These are phyloP conservation scores for Fomitopsis pulvina DNA, from an alignment of 768 basidiomycete species.

Conservation along the genomic window DNA sequence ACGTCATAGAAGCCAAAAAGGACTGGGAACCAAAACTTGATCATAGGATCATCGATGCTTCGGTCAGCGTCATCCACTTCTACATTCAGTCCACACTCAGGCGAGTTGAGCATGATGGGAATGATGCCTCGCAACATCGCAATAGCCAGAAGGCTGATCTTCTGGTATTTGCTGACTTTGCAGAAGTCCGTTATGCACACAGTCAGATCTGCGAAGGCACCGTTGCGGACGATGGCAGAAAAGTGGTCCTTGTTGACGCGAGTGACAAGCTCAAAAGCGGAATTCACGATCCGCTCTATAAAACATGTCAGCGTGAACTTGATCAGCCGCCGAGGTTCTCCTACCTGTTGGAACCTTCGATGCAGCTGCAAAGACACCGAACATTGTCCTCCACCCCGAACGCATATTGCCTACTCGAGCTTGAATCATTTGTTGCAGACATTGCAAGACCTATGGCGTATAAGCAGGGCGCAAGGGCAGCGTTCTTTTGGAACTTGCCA, in stretches of 20 bases:
- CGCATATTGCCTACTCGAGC: slow-evolving; percentile 91
- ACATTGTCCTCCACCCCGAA: slow-evolving; percentile 99
- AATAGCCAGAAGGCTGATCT: slow-evolving; percentile 93
- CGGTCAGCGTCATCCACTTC: slow-evolving; percentile 23
- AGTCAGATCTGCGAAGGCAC: slow-evolving; percentile 91
- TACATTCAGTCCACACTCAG: slow-evolving; percentile 52
- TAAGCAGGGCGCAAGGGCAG: not conserved
- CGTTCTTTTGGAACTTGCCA: slow-evolving; percentile 45
- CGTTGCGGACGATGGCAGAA: slow-evolving; percentile 82
- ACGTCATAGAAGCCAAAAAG: slow-evolving; percentile 99
- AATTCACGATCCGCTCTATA: slow-evolving; percentile 81
- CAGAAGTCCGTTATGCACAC: slow-evolving; percentile 99
- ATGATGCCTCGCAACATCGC: slow-evolving; percentile 94
- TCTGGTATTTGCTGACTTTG: slow-evolving; percentile 99
- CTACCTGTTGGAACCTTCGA: slow-evolving; percentile 85
- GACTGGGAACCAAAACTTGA: slow-evolving; percentile 95
- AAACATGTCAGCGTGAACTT: slow-evolving; percentile 1
- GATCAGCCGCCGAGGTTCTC: slow-evolving; percentile 13
- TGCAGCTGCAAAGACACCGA: slow-evolving; percentile 95
- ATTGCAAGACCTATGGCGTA: slow-evolving; percentile 76
- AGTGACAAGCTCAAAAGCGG: slow-evolving; percentile 95
- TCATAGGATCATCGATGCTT: slow-evolving; percentile 74
- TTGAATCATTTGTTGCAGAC: slow-evolving; percentile 98
- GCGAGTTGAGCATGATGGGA: slow-evolving; percentile 80
- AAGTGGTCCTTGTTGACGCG: slow-evolving; percentile 90